These are phyloP conservation scores for Neonectria ditissima DNA, from an alignment of 2,329 filamentous ascomycete genomes.

Conservation along the genomic window DNA sequence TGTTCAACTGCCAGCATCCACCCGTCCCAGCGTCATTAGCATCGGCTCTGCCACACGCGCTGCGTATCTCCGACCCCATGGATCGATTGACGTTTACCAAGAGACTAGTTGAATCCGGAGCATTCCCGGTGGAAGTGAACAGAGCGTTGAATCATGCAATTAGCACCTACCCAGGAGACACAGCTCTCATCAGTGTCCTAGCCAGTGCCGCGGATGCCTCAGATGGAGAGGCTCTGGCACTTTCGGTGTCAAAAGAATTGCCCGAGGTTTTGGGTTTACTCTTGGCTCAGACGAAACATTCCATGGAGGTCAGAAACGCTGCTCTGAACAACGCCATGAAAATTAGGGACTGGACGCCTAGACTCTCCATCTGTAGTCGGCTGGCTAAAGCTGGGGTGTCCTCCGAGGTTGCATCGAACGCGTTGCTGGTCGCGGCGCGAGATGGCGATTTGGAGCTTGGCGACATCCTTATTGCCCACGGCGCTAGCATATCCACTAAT, in stretches of 20 bases:
- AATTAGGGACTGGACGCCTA: conserved; percentile 52
- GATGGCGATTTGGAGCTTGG: conserved; percentile 66
- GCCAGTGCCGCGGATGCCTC: conserved; percentile 60
- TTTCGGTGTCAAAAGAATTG: conserved; percentile 60
- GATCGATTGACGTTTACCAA: conserved; percentile 64
- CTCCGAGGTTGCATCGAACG: conserved; percentile 59
- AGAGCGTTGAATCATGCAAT: conserved; percentile 65
- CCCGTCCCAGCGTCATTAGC: conserved; percentile 60
- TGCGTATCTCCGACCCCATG: conserved; percentile 63
- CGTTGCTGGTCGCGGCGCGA: conserved; percentile 62
- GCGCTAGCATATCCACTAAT: conserved; percentile 63
- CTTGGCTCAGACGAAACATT: conserved; percentile 53
- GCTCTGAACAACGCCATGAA: conserved; percentile 59
- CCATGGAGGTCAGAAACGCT: conserved; percentile 52
- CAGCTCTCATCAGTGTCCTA: conserved; percentile 60
- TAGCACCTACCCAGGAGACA: conserved; percentile 59
- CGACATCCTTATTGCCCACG: conserved; percentile 62
- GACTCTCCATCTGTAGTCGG: conserved; percentile 58
- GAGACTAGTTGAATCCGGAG: conserved; percentile 62
- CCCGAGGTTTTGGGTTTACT: conserved; percentile 61
- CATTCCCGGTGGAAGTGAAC: conserved; percentile 61
- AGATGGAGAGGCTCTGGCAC: conserved; percentile 61
- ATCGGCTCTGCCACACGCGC: conserved; percentile 63
- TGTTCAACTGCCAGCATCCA: conserved; percentile 54
- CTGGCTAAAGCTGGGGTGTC: conserved; percentile 61